Evolutionary conservation across 257 asterid species (phyloP).

Genomic region (Nicotiana knightiana): DNA sequence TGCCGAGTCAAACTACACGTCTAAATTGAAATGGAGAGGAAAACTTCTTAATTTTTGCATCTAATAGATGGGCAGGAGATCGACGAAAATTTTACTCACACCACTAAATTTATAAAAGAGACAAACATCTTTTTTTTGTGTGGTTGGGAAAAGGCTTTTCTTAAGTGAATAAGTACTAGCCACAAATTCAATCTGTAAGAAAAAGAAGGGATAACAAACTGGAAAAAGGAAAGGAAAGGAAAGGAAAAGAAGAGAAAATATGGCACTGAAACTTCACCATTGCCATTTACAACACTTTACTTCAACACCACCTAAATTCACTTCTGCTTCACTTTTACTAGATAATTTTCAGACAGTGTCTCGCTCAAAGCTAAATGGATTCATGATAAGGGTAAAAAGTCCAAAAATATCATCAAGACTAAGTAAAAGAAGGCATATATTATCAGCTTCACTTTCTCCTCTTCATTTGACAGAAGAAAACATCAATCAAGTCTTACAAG

Average conservation of each 20-base stretch:
- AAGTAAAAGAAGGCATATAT: neutral
- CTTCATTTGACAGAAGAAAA: constrained; percentile 82
- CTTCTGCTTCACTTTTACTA: constrained; percentile 2
- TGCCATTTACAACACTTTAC: constrained; percentile 19
- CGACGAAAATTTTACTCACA: too few relatives aligned
- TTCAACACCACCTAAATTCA: constrained; percentile 13
- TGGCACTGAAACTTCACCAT: constrained; percentile 34
- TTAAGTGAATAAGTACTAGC: neutral
- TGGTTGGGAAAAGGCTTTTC: neutral
- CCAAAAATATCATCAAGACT: constrained; percentile 16
- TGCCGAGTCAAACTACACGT: too few relatives aligned
- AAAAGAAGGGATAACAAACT: constrained; percentile 2
- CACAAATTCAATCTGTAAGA: neutral
- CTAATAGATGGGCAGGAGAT: too few relatives aligned
- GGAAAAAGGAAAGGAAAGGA: neutral
- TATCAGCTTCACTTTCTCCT: constrained; percentile 47
- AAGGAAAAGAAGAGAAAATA: constrained; percentile 12
- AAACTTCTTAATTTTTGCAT: too few relatives aligned
- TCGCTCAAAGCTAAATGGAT: constrained; percentile 18
- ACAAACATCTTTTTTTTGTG: too few relatives aligned
- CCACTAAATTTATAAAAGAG: too few relatives aligned
- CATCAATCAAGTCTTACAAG: constrained; percentile 47
- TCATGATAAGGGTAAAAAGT: neutral
- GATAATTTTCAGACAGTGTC: constrained; percentile 15
- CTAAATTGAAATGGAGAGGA: too few relatives aligned